phyloP scores from a whole-genome alignment of 345 rosid genomes.

The Salix koriyanagi region DNA sequence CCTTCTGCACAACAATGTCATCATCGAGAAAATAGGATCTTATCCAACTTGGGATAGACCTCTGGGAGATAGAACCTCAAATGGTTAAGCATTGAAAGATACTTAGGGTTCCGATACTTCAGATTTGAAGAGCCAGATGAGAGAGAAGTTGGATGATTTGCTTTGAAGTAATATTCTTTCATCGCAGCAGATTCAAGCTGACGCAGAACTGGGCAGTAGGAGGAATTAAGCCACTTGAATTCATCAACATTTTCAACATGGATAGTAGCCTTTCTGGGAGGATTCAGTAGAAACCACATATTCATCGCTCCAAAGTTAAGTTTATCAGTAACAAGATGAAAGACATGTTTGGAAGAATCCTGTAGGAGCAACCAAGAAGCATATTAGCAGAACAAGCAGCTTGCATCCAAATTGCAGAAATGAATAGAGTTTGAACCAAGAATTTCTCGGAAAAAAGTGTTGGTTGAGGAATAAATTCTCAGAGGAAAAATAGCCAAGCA shows the following conservation, averaged over 20 bases:
- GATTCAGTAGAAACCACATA: conserved; percentile 96
- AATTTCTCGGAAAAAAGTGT: not conserved
- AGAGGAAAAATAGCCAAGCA: not conserved
- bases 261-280: conserved; percentile 89
- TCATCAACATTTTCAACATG: conserved; percentile 97
- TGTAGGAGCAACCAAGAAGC: conserved; percentile 31
- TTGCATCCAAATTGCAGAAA: conserved; percentile 1
- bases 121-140: conserved; percentile 84
- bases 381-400: conserved; percentile 3
- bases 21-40: conserved; percentile 88
- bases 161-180: conserved; percentile 97
- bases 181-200: conserved; percentile 91
- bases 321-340: conserved; percentile 93
- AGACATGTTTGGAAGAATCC: conserved; percentile 96
- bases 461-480: not conserved
- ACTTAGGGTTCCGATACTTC: conserved; percentile 95
- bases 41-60: conserved; percentile 86
- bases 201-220: conserved; percentile 92
- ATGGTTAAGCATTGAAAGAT: conserved; percentile 95
- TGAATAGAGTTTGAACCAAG: not conserved
- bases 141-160: conserved; percentile 77
- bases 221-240: conserved; percentile 96
- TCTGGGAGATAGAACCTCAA: conserved; percentile 93
- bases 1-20: conserved; percentile 97
- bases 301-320: conserved; percentile 97